A percentile compares a stretch with the other conserved stretches of the same genome.
Evolutionary conservation across 768 basidiomycete species (phyloP).

Genomic region (Collybiopsis confluens): DNA sequence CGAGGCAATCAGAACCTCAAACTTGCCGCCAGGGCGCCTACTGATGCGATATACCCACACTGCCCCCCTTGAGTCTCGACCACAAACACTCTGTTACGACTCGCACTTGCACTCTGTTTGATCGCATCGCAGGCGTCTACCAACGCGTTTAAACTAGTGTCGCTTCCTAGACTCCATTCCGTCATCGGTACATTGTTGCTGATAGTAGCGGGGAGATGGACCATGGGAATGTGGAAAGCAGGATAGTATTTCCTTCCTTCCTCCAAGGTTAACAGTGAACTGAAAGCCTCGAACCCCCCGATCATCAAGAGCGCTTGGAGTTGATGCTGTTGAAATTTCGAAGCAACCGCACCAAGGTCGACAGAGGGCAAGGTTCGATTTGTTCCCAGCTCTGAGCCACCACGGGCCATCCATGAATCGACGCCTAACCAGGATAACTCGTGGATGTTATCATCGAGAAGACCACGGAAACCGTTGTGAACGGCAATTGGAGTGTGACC

Average conservation of each 20-base stretch:
- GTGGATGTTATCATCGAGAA: constrained; percentile 83
- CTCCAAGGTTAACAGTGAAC: constrained; percentile 71
- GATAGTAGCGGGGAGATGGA: constrained; percentile 93
- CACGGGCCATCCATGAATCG: constrained; percentile 93
- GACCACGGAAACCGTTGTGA: constrained; percentile 93
- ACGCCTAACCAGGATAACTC: constrained; percentile 95
- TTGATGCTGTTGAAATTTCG: constrained; percentile 83
- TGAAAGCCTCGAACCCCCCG: constrained; percentile 96
- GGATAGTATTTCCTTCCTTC: constrained; percentile 81
- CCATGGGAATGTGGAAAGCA: constrained; percentile 92
- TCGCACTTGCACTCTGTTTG: constrained; percentile 97
- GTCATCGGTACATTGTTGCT: constrained; percentile 98
- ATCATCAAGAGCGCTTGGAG: constrained; percentile 83
- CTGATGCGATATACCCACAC: constrained; percentile 91
- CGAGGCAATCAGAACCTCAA: neutral
- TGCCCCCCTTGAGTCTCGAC: constrained; percentile 98
- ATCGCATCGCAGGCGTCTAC: constrained; percentile 98
- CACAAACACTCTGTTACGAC: constrained; percentile 93
- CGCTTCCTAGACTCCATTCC: constrained; percentile 91
- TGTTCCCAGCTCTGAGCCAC: constrained; percentile 96
- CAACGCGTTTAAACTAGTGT: constrained; percentile 96
- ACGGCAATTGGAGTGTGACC: constrained; percentile 92
- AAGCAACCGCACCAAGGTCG: constrained; percentile 84
- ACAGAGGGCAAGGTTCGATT: constrained; percentile 84
- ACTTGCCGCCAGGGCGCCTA: constrained; percentile 93